Conservation (phyloP, 805 yeast genomes). For the Ogataea salicorniae region DNA sequence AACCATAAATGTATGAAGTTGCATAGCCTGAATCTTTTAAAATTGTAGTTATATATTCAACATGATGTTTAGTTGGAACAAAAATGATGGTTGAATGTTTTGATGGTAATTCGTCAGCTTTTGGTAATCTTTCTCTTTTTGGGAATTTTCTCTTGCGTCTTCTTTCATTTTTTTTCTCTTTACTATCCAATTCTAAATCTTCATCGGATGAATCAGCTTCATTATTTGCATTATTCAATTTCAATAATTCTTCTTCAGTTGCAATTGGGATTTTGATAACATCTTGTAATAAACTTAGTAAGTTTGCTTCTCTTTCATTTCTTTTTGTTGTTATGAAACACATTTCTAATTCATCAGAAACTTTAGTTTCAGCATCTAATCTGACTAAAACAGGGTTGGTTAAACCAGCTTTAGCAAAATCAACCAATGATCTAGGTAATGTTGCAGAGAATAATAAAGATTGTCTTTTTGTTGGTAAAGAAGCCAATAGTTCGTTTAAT, state of each 20-base stretch:
- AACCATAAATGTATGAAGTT: slow-evolving; percentile 84
- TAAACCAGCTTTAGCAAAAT: slow-evolving; percentile 95
- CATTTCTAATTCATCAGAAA: slow-evolving; percentile 89
- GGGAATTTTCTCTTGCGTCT: slow-evolving; percentile 32
- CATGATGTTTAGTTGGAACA: slow-evolving; percentile 97
- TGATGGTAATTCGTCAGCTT: slow-evolving; percentile 81
- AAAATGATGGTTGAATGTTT: slow-evolving; percentile 84
- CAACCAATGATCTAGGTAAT: slow-evolving; percentile 84
- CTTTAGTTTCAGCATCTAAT: slow-evolving; percentile 86
- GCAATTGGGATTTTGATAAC: slow-evolving; percentile 82
- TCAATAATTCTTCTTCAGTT: slow-evolving; percentile 58
- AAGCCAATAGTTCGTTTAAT: slow-evolving; percentile 78
- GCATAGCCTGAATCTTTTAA: slow-evolving; percentile 78
- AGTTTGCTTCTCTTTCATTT: slow-evolving; percentile 84
- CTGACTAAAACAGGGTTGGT: slow-evolving; percentile 89
- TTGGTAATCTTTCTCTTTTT: slow-evolving; percentile 57
- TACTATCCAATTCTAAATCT: slow-evolving; percentile 41
- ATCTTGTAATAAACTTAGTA: slow-evolving; percentile 71
- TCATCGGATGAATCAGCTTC: slow-evolving; percentile 50
- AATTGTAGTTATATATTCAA: slow-evolving; percentile 75
- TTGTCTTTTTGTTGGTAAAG: slow-evolving; percentile 80
- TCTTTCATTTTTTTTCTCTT: slow-evolving; percentile 24
- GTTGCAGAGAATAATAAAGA: slow-evolving; percentile 92
- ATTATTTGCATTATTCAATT: slow-evolving; percentile 43
- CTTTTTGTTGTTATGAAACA: slow-evolving; percentile 75